Evolutionary conservation across 2,329 filamentous ascomycete species (phyloP).

Genomic region (Thelonectria olida): DNA sequence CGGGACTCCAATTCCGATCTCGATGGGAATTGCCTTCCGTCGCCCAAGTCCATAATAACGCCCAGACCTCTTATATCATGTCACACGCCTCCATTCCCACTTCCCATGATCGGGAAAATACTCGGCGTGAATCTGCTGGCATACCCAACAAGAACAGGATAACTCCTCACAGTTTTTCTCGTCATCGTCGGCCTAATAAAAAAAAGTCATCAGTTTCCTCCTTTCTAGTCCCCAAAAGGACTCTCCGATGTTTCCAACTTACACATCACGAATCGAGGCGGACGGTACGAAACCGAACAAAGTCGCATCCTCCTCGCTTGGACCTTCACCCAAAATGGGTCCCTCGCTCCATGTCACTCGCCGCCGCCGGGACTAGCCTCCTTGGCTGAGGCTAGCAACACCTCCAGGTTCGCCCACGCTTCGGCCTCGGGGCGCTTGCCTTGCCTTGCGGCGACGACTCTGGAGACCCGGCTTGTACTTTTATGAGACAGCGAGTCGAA

Average conservation of each 20-base stretch:
- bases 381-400: conserved; percentile 52
- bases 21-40: not conserved
- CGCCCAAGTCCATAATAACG: not conserved
- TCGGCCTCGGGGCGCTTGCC: too few relatives aligned
- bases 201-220: not conserved
- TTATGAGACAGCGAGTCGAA: conserved; percentile 60
- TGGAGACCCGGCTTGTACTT: conserved; percentile 53
- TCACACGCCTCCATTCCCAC: conserved; percentile 38
- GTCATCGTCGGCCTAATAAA: conserved; percentile 56
- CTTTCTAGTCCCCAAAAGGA: not conserved
- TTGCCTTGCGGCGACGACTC: conserved; percentile 63
- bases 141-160: conserved; percentile 63
- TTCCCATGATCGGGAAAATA: conserved; percentile 68
- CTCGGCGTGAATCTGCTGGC: conserved; percentile 61
- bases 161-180: conserved; percentile 52
- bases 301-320: conserved; percentile 65
- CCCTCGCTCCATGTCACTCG: conserved; percentile 5
- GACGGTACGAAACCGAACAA: conserved; percentile 67
- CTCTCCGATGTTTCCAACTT: conserved; percentile 41
- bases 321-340: conserved; percentile 64
- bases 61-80: not conserved
- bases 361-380: conserved; percentile 1
- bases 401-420: conserved; percentile 63
- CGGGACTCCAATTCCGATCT: not conserved
- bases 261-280: conserved; percentile 63